Conservation (phyloP, 495 filamentous ascomycete species). For the Aspergillus cavernicola region DNA sequence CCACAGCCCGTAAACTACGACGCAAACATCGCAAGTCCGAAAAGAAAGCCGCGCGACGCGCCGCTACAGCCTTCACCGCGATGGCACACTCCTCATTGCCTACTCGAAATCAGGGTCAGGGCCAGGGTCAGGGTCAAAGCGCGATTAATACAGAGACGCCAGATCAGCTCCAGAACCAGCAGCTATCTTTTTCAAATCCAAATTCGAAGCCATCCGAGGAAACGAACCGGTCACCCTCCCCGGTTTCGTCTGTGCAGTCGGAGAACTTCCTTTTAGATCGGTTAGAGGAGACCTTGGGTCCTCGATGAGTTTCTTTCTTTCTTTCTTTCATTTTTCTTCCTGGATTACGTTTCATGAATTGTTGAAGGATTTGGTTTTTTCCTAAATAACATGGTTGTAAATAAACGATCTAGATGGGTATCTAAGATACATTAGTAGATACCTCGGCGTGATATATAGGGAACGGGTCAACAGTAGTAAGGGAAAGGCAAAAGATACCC, state of each 20-base stretch:
- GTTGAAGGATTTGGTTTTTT: too few relatives aligned
- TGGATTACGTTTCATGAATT: too few relatives aligned
- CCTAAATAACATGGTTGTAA: too few relatives aligned
- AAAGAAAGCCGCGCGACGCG: constrained; percentile 10
- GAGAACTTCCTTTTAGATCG: constrained; percentile 28
- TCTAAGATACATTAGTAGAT: too few relatives aligned
- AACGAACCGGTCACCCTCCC: constrained; percentile 17
- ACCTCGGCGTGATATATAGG: too few relatives aligned
- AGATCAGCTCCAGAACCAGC: not conserved
- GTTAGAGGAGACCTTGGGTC: constrained; percentile 24
- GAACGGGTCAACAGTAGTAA: too few relatives aligned
- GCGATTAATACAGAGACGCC: not conserved
- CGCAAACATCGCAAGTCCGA: constrained; percentile 22
- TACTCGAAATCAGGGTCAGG: not conserved
- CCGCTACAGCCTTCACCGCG: not conserved
- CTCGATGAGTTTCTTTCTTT: not conserved
- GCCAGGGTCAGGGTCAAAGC: not conserved
- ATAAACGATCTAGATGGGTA: too few relatives aligned
- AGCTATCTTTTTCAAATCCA: not conserved
- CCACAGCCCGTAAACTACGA: constrained; percentile 13
- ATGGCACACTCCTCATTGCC: not conserved
- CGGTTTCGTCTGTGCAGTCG: constrained; percentile 19
- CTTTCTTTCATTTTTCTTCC: not conserved
- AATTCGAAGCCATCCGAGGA: not conserved
- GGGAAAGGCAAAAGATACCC: too few relatives aligned